Evolutionary conservation across 768 basidiomycete species (phyloP).

Genomic region (Crucibulum laeve): DNA sequence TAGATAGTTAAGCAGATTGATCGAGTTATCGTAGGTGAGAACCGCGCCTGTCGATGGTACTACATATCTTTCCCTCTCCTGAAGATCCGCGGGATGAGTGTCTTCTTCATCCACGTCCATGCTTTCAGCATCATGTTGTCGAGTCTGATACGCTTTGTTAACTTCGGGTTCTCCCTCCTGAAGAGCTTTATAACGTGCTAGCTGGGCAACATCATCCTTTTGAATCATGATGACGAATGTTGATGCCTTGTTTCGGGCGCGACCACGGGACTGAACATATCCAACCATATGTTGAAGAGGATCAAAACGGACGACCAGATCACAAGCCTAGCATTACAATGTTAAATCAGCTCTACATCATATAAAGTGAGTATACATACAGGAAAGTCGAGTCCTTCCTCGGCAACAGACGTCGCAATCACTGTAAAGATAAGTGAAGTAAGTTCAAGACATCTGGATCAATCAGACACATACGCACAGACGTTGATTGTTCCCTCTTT

Average conservation of each 20-base stretch:
- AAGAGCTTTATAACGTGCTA: conserved; percentile 56
- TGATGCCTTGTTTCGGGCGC: conserved; percentile 73
- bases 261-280: conserved; percentile 86
- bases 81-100: conserved; percentile 50
- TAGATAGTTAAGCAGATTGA: conserved; percentile 68
- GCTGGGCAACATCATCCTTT: conserved; percentile 48
- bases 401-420: conserved; percentile 83
- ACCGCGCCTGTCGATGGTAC: conserved; percentile 71
- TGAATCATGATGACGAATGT: conserved; percentile 82
- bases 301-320: conserved; percentile 85
- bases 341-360: conserved; percentile 1
- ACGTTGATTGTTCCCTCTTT: conserved; percentile 63
- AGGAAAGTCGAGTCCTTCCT: conserved; percentile 90
- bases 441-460: neutral
- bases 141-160: conserved; percentile 55
- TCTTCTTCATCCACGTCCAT: conserved; percentile 34
- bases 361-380: conserved; percentile 29
- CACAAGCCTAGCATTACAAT: conserved; percentile 57
- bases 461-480: conserved; percentile 33
- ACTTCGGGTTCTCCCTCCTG: conserved; percentile 61
- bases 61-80: conserved; percentile 67
- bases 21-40: conserved; percentile 73
- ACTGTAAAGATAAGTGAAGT: conserved; percentile 33
- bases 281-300: conserved; percentile 77
- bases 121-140: conserved; percentile 41